Base-by-base conservation (phyloP, 164 flowering plant genomes). In the Platanus orientalis region DNA sequence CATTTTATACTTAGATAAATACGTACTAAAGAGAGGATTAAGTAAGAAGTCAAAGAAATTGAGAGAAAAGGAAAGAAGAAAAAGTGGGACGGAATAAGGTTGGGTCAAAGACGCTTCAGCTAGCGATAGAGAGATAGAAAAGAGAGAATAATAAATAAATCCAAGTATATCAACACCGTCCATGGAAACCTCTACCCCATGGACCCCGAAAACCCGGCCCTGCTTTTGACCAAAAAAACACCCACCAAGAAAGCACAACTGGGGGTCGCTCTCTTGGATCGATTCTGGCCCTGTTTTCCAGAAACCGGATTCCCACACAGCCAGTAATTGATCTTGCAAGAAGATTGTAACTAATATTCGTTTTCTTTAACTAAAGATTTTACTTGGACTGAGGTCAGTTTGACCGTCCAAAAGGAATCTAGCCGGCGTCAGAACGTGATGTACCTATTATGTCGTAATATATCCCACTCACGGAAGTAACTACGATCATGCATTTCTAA, bases 71-170 rank as follows among this genome's bases (percentile, higher is more conserved):
- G 62, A 51, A n/a, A 26, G 53, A 34, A 52, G 59, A 27, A 66
- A 50, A 61, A 61, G 54, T 54, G 45, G 13, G 21, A 45, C 0
- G n/a, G 24, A 52, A 39, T 39, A 67, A 24, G 69, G 71, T 75
- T 67, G 49, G 61, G 78, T 75, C 78, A 75, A 75, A 75, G 74
- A 75, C 74, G 78, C 57, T 67, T 70, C 71, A 63, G 64, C 30
- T 21, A 48, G 1, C 21, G n/a, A 57, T 25, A 30, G 29, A 11
- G n/a, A 57, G 24, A 12, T 21, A 45, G 39, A 28, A n/a, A 28
- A 50, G 30, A 53, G 52, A 12, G 62, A 25, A 30, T 0, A 21
- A 51, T 12, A 51, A 3, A 13, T 45, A 14, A 2, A 14, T 36
- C 13, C 42, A 36, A 17, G 19, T 2, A 45, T 45, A 45, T 51